Conservation (phyloP, 139 green algal genomes). For the Haematococcus sp. region DNA sequence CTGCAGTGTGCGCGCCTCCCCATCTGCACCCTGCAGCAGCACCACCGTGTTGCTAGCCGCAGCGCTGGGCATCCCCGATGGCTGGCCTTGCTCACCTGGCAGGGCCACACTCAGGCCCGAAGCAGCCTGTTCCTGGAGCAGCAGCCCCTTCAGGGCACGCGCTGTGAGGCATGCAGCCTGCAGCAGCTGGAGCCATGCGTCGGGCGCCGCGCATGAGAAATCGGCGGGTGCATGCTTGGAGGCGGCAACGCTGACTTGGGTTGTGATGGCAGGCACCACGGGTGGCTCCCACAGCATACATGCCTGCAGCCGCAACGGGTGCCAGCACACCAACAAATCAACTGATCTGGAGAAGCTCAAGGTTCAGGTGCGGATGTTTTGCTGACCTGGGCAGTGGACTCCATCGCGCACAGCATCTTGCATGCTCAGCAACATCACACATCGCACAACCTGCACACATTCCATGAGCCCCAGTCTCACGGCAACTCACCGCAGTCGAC, state of each 20-base stretch:
- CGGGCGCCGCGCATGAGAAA: constrained; percentile 55
- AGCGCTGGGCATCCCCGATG: too few species aligned
- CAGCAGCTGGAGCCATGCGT: constrained; percentile 76
- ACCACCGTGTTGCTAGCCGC: too few species aligned
- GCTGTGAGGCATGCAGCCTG: constrained; percentile 41
- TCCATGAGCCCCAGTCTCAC: too few species aligned
- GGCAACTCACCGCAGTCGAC: constrained; percentile 8
- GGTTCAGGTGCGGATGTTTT: too few species aligned
- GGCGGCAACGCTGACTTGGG: constrained; percentile 18
- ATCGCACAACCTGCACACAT: too few species aligned
- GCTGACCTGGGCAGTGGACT: too few species aligned
- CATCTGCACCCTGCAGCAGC: constrained; percentile 4
- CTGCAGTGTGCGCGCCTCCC: constrained; percentile 3
- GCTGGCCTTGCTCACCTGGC: too few species aligned
- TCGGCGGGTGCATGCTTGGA: constrained; percentile 38
- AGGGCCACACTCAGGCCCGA: background rate
- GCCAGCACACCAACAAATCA: too few species aligned
- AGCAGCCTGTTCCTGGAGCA: constrained; percentile 9
- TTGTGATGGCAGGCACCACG: constrained; percentile 37
- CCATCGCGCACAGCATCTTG: too few species aligned
- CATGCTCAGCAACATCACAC: too few species aligned
- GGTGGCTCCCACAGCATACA: constrained; percentile 73
- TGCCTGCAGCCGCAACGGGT: constrained; percentile 44
- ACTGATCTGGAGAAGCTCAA: too few species aligned
- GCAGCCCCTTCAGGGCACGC: constrained; percentile 12